These are phyloP conservation scores for Cenococcum geophilum DNA, from an alignment of 495 filamentous ascomycete species.

Conservation along the genomic window DNA sequence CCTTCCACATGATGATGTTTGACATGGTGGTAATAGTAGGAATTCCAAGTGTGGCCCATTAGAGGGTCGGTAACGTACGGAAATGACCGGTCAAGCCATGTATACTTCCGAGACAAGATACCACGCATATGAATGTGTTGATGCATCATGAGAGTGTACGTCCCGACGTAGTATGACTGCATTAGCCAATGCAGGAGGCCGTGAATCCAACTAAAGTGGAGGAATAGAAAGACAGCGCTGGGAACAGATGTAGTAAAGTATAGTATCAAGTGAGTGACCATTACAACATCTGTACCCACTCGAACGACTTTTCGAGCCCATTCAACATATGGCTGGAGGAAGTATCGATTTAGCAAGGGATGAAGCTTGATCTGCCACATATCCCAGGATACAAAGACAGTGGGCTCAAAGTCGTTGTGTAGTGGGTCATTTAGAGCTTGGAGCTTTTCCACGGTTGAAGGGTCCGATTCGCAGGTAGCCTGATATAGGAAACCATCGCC, in stretches of 20 bases:
- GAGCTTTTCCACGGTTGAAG: too few species aligned
- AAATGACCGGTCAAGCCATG: conserved; percentile 54
- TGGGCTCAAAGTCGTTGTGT: conserved; percentile 46
- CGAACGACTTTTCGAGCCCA: conserved; percentile 53
- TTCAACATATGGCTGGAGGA: conserved; percentile 52
- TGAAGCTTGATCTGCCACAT: conserved; percentile 33
- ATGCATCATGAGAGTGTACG: conserved; percentile 78
- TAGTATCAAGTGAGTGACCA: conserved; percentile 67
- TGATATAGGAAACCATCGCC: too few species aligned
- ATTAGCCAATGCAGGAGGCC: conserved; percentile 56
- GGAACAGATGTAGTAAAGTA: conserved; percentile 64
- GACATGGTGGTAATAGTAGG: conserved; percentile 78
- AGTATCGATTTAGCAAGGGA: conserved; percentile 41
- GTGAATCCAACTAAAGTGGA: conserved; percentile 59
- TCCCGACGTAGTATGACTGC: too few species aligned
- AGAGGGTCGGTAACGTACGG: conserved; percentile 69
- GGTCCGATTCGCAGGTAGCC: too few species aligned
- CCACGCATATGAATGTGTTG: conserved; percentile 76
- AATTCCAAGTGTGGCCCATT: conserved; percentile 78
- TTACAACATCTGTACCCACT: conserved; percentile 61
- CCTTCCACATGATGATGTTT: conserved; percentile 80
- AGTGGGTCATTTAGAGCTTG: conserved; percentile 47
- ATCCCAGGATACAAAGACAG: conserved; percentile 51
- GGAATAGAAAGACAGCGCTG: conserved; percentile 58
- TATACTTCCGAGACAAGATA: conserved; percentile 49